Percentiles rank a stretch among this genome's conserved stretches.
Conservation (phyloP, 1,284 basidiomycete genomes). For the Testicularia cyperi region DNA sequence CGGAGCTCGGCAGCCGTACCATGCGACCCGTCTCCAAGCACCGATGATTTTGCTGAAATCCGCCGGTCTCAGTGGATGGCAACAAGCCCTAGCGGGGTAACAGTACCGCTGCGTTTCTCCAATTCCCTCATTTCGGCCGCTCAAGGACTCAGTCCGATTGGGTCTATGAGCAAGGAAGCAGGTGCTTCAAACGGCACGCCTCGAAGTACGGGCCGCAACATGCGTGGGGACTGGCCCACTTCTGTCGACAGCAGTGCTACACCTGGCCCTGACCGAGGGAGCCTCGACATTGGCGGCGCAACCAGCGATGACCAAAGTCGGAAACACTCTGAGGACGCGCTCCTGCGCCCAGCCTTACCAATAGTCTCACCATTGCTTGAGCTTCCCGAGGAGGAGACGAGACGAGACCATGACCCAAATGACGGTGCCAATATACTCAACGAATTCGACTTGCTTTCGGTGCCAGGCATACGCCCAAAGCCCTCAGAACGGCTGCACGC, state of each 20-base stretch:
- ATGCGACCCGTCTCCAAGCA: conserved; percentile 20
- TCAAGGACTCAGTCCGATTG: no score
- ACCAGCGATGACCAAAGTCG: no score
- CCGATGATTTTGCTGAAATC: conserved; percentile 29
- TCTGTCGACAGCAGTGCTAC: conserved; percentile 27
- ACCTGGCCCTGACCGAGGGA: conserved; percentile 4
- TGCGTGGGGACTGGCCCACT: conserved; percentile 29
- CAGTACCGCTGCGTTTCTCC: conserved; percentile 23
- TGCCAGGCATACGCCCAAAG: background rate
- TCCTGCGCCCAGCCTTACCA: no score
- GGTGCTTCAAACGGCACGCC: no score
- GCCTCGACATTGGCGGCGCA: no score
- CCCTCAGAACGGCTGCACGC: conserved; percentile 30
- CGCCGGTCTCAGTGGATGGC: conserved; percentile 21
- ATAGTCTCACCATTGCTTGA: conserved; percentile 18
- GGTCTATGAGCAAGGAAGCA: no score
- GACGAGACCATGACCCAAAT: background rate
- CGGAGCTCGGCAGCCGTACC: conserved; percentile 25
- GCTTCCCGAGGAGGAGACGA: conserved; percentile 12
- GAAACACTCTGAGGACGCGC: no score
- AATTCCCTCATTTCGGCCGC: conserved; percentile 28
- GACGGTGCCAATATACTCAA: background rate
- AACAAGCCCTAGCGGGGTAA: conserved; percentile 26
- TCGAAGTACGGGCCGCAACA: no score
- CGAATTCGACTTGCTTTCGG: conserved; percentile 12